Percentiles rank a stretch among this genome's conserved stretches.
Conservation (phyloP, 78 protist species). For the Fonticula alba region DNA sequence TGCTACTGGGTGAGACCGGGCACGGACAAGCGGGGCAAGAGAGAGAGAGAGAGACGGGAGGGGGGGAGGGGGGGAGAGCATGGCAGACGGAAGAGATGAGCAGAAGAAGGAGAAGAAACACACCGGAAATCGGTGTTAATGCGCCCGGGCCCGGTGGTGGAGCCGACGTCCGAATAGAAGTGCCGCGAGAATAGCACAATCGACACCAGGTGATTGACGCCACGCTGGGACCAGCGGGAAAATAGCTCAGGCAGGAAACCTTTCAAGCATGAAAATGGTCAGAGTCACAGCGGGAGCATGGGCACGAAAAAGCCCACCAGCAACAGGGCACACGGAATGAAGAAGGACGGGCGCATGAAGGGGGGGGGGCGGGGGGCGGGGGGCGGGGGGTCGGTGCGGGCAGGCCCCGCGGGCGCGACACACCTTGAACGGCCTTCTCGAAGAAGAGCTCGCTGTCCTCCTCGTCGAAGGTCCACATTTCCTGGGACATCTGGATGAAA, state of each 20-base stretch:
- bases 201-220: constrained; percentile 15
- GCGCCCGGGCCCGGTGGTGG: not conserved
- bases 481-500: constrained; percentile 21
- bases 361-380: too few relatives aligned
- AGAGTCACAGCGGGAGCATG: too few relatives aligned
- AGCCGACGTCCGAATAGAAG: not conserved
- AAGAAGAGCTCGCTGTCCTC: constrained; percentile 13
- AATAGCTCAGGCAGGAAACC: constrained; percentile 10
- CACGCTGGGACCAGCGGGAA: not conserved
- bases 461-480: constrained; percentile 28
- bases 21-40: too few relatives aligned
- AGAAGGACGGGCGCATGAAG: too few relatives aligned
- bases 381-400: too few relatives aligned
- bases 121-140: not conserved
- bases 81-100: too few relatives aligned
- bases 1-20: too few relatives aligned
- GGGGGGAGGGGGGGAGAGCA: too few relatives aligned
- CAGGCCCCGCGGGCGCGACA: too few relatives aligned
- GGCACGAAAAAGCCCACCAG: too few relatives aligned
- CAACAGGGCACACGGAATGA: too few relatives aligned
- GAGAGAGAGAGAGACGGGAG: too few relatives aligned
- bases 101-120: not conserved
- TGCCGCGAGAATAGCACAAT: constrained; percentile 15
- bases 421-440: constrained; percentile 10
- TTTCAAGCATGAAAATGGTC: not conserved